A percentile compares a stretch with the other conserved stretches of the same genome.
These are phyloP conservation scores for Tubosaeta brunneosetosa DNA, from an alignment of 768 basidiomycete species.

Conservation along the genomic window DNA sequence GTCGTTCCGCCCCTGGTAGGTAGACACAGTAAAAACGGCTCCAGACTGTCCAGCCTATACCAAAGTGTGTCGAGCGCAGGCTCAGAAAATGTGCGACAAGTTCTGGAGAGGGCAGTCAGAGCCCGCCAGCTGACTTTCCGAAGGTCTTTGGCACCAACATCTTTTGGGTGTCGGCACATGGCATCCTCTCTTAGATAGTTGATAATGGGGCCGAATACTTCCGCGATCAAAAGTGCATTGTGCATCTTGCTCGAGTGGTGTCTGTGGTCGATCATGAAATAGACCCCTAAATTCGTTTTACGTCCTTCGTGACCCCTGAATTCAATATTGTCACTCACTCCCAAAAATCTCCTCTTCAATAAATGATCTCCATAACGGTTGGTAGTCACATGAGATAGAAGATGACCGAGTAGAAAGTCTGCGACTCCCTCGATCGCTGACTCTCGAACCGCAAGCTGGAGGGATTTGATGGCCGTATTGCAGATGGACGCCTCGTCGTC, in stretches of 20 bases:
- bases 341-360: too few relatives aligned
- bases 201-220: neutral
- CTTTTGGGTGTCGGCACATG: neutral
- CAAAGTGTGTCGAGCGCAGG: constrained; percentile 14
- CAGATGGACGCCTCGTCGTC: too few relatives aligned
- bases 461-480: too few relatives aligned
- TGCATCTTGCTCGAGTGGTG: neutral
- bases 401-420: too few relatives aligned
- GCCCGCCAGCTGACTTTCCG: neutral
- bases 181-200: neutral
- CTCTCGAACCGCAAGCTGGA: too few relatives aligned
- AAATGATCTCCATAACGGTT: too few relatives aligned
- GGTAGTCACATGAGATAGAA: too few relatives aligned
- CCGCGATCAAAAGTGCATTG: neutral
- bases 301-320: too few relatives aligned
- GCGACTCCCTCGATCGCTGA: too few relatives aligned
- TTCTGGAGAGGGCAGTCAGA: neutral
- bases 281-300: too few relatives aligned
- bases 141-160: neutral
- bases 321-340: too few relatives aligned
- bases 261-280: too few relatives aligned
- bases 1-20: neutral
- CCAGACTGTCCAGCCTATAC: constrained; percentile 6
- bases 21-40: constrained; percentile 7
- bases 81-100: neutral